Evolutionary conservation across 257 asterid species (phyloP).

Genomic region (Solanum piurae): DNA sequence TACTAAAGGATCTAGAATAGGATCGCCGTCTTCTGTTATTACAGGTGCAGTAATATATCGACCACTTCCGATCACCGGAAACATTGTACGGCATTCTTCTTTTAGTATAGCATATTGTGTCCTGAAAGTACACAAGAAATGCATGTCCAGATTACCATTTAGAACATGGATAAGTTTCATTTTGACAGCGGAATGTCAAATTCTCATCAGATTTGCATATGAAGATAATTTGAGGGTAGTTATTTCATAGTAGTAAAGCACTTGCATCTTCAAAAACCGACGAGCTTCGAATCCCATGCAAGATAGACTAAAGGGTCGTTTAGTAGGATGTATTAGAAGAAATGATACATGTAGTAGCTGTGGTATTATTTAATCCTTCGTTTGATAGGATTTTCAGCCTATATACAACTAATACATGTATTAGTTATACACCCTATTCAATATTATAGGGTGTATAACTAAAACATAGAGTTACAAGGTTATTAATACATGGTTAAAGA

Average conservation of each 20-base stretch:
- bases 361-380: not conserved
- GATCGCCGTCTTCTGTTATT: conserved; percentile 80
- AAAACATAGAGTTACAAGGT: not conserved
- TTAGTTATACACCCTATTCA: not conserved
- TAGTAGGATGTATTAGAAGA: not conserved
- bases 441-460: not conserved
- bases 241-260: not conserved
- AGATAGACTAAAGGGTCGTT: not conserved
- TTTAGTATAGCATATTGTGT: conserved; percentile 58
- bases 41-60: conserved; percentile 84
- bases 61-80: conserved; percentile 87
- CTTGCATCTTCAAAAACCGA: not conserved
- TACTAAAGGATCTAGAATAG: conserved; percentile 79
- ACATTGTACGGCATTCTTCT: conserved; percentile 78
- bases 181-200: not conserved
- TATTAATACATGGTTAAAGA: not conserved
- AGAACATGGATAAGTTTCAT: not conserved
- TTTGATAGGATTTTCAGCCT: not conserved
- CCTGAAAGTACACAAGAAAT: conserved; percentile 35
- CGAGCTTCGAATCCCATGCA: not conserved
- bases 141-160: not conserved
- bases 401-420: not conserved
- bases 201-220: not conserved
- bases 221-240: not conserved
- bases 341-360: not conserved